Evolutionary conservation across 2,329 filamentous ascomycete species (phyloP), one percentile per base, ranked within the genome.

Genomic region (Thielaviopsis musarum): DNA sequence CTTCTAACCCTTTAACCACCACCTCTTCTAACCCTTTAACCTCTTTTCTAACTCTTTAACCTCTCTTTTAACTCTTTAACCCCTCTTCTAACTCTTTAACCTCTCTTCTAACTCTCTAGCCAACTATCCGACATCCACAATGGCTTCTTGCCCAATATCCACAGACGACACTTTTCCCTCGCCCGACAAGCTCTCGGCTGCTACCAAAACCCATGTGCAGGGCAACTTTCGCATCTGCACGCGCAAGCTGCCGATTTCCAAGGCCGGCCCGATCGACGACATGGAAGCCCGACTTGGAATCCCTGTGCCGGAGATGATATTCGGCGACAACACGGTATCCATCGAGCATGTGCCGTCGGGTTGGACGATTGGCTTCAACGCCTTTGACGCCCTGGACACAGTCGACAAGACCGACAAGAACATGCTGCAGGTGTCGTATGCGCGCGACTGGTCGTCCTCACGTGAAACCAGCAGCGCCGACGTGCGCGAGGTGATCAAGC

Each of bases 261-360:
- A 95, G 71, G 83, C 91, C 53, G 87, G 80, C 5, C 87, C 90
- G 56, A 97, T 98, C 68, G 90, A 95, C 68, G 81, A 81, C 45
- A 88, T 98, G 82, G 84, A 84, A 49, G 77, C 78, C 60, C 82
- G 80, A 63, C 78, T 98, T 58, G 84, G 84, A 30, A 96, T 98
- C 68, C 83, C 91, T 19, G 82, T 91, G 49, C 93, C 93, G 9
- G 93, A 98, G 74, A 98, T 98, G 93, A 98, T 98, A 64, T 98
- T 98, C 69, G 93, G 93, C 63, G 91, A 98, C 75, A 98, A 98
- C 71, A 75, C 86, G 61, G 84, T 95, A 49, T 74, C 81, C 6
- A 78, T 98, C 62, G 76, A 83, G 58, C 89, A 97, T 73, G 63
- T 74, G n/a, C 77, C 79, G 21, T 83, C 79, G n/a, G 81, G 83